Conservation (phyloP, 2,329 filamentous ascomycete species). For the Ramularia collo-cygni region DNA sequence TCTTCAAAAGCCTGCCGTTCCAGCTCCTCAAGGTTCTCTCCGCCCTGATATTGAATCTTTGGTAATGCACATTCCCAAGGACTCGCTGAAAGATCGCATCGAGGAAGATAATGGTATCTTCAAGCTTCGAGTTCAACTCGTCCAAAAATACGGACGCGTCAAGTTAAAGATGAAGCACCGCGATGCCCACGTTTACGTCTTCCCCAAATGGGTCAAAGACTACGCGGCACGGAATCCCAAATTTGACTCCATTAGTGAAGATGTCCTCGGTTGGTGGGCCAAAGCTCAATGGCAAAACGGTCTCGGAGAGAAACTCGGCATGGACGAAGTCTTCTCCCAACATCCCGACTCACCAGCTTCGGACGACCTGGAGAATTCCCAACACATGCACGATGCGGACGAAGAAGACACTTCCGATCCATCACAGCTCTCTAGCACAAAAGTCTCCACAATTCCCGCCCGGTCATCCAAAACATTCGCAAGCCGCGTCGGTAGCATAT, state of each 20-base stretch:
- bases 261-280: conserved; percentile 91
- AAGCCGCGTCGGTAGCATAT: conserved; percentile 24
- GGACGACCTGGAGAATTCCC: conserved; percentile 21
- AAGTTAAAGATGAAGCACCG: conserved; percentile 77
- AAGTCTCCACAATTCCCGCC: conserved; percentile 39
- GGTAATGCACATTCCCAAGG: conserved; percentile 80
- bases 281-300: conserved; percentile 88
- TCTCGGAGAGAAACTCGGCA: conserved; percentile 67
- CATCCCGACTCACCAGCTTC: conserved; percentile 20
- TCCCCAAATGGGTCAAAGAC: conserved; percentile 85
- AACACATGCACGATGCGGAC: conserved; percentile 6
- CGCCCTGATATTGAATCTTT: conserved; percentile 66
- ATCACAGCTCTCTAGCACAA: conserved; percentile 42
- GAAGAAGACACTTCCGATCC: conserved; percentile 21
- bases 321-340: conserved; percentile 58
- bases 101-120: conserved; percentile 68
- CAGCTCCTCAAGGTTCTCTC: conserved; percentile 57
- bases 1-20: conserved; percentile 51
- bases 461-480: conserved; percentile 34
- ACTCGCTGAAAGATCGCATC: conserved; percentile 76
- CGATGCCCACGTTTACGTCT: conserved; percentile 90
- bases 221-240: conserved; percentile 72
- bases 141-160: conserved; percentile 61
- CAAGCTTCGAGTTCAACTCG: conserved; percentile 66
- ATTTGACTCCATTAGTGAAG: conserved; percentile 83